Evolutionary conservation across 371 early-diverging fungal species (phyloP).

Genomic region (Mortierella sp.): DNA sequence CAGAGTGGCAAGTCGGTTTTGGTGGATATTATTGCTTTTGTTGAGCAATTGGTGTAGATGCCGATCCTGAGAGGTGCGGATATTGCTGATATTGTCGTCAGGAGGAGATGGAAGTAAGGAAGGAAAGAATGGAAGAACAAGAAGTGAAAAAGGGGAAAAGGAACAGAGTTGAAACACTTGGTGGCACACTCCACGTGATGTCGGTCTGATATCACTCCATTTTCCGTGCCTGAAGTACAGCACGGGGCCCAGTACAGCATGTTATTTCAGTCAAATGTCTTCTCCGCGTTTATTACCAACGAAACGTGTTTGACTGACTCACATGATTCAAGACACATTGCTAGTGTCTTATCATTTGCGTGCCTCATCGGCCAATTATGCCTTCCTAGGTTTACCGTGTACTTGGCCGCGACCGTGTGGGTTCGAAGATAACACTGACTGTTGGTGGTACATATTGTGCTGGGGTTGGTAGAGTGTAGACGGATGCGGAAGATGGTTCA

Average conservation of each 20-base stretch:
- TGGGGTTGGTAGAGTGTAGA: slow-evolving; percentile 5
- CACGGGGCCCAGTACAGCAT: no score
- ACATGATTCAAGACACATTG: no score
- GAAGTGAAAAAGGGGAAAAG: neutral
- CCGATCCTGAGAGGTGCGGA: neutral
- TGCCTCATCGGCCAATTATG: neutral
- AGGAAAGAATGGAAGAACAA: neutral
- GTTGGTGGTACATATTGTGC: neutral
- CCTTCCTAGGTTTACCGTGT: neutral
- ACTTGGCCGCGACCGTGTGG: neutral
- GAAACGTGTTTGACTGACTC: no score
- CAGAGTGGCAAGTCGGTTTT: neutral
- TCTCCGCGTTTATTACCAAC: no score
- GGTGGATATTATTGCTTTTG: neutral
- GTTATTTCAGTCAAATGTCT: no score
- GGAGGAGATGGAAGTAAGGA: neutral
- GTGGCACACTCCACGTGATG: neutral
- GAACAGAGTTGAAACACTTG: neutral
- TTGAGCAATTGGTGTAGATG: neutral
- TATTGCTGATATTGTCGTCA: neutral
- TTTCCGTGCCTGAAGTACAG: no score
- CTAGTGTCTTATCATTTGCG: neutral
- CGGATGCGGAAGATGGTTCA: slow-evolving; percentile 1
- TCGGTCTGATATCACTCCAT: no score
- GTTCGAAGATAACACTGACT: neutral